Evolutionary conservation across 768 basidiomycete species (phyloP).

Genomic region (Lactifluus piperatus): DNA sequence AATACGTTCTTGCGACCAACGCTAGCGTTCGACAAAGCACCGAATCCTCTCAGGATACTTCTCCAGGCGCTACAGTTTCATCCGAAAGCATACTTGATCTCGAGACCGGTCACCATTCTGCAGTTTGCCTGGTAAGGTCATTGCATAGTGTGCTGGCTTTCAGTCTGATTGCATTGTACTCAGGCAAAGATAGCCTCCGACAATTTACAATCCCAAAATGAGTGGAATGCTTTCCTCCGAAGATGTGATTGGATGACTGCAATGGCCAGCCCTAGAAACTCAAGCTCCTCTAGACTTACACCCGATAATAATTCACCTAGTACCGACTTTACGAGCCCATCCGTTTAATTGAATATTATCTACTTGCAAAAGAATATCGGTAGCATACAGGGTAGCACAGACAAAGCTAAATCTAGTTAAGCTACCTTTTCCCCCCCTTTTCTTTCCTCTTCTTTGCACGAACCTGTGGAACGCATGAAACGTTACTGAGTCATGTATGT

Average conservation of each 20-base stretch:
- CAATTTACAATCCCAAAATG: slow-evolving; percentile 29
- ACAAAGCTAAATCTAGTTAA: slow-evolving; percentile 22
- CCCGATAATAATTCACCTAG: neutral
- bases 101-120: slow-evolving; percentile 43
- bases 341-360: neutral
- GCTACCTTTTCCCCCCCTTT: slow-evolving; percentile 57
- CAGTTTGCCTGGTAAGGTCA: slow-evolving; percentile 44
- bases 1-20: slow-evolving; percentile 41
- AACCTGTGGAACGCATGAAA: slow-evolving; percentile 38
- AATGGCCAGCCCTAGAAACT: slow-evolving; percentile 17
- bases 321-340: neutral
- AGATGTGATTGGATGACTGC: slow-evolving; percentile 34
- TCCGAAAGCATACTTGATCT: slow-evolving; percentile 46
- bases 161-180: slow-evolving; percentile 1
- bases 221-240: slow-evolving; percentile 40
- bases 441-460: slow-evolving; percentile 76
- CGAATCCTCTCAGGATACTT: slow-evolving; percentile 22
- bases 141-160: neutral
- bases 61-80: slow-evolving; percentile 20
- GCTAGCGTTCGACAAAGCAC: slow-evolving; percentile 40
- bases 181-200: slow-evolving; percentile 37
- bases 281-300: neutral
- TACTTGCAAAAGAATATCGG: neutral
- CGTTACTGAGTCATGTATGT: neutral
- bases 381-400: neutral